phyloP scores from a whole-genome alignment of 495 filamentous ascomycete species.

The Cairneyella variabilis region DNA sequence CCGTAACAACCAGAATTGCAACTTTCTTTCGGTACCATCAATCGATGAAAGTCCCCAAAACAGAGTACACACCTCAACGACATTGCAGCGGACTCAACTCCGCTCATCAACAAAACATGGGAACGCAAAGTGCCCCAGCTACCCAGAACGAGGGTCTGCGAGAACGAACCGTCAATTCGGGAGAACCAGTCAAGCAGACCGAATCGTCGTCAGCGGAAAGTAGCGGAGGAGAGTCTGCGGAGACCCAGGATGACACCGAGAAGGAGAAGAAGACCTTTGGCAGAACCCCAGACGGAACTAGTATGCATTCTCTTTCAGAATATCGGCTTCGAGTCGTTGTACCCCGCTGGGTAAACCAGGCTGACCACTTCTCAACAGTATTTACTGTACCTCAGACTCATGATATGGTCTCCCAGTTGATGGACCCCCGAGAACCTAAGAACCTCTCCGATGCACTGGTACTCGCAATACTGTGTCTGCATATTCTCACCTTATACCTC shows the following conservation, averaged over 20 bases:
- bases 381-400: constrained; percentile 95
- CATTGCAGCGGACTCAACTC: constrained; percentile 19
- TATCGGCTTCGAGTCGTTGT: too few species aligned
- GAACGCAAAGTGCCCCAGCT: neutral
- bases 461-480: constrained; percentile 70
- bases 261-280: constrained; percentile 78
- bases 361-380: constrained; percentile 48
- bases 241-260: constrained; percentile 21
- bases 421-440: constrained; percentile 94
- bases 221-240: constrained; percentile 24
- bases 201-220: constrained; percentile 34
- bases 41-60: too few species aligned
- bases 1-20: too few species aligned
- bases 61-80: too few species aligned
- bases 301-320: constrained; percentile 57
- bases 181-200: constrained; percentile 33
- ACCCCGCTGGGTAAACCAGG: too few species aligned
- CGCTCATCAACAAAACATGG: constrained; percentile 9
- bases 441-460: constrained; percentile 83
- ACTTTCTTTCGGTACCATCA: too few species aligned
- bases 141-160: constrained; percentile 32
- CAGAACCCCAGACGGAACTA: constrained; percentile 82
- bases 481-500: constrained; percentile 66
- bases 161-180: constrained; percentile 42
- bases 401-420: constrained; percentile 97